These are phyloP conservation scores for Petunia axillaris DNA, from an alignment of 257 asterid genomes.

Conservation along the genomic window DNA sequence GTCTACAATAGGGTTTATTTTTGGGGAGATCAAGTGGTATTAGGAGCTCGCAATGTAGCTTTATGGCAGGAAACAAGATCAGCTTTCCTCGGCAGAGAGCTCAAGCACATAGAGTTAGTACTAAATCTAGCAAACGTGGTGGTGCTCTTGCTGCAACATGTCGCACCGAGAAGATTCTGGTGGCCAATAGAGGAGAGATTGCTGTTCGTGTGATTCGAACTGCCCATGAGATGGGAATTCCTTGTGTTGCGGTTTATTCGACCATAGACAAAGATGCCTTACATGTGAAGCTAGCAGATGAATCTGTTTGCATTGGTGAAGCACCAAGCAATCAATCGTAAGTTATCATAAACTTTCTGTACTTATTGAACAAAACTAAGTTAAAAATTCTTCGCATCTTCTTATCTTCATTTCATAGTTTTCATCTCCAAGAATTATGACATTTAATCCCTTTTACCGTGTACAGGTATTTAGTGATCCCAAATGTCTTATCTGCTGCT, in stretches of 20 bases:
- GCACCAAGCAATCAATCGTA: conserved; percentile 99
- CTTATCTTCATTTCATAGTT: not conserved
- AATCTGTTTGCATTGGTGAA: conserved; percentile 98
- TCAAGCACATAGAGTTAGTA: conserved; percentile 48
- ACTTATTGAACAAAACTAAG: conserved; percentile 16
- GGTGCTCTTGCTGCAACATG: conserved; percentile 75
- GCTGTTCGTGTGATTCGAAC: conserved; percentile 97
- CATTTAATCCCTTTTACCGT: conserved; percentile 23
- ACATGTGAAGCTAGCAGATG: conserved; percentile 97
- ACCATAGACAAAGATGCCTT: conserved; percentile 97
- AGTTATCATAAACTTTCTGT: conserved; percentile 38
- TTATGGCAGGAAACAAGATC: conserved; percentile 66
- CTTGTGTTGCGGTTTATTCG: conserved; percentile 96
- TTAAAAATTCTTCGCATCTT: not conserved
- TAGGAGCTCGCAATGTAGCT: conserved; percentile 83
- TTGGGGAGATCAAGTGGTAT: conserved; percentile 54
- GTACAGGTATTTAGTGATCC: conserved; percentile 77
- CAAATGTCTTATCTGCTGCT: conserved; percentile 95
- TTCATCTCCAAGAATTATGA: not conserved
- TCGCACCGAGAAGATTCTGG: conserved; percentile 72
- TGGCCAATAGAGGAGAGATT: conserved; percentile 98
- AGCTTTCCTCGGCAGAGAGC: conserved; percentile 60
- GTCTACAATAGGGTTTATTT: conserved; percentile 62
- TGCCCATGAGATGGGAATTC: conserved; percentile 99
- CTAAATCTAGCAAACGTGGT: conserved; percentile 57